Conservation (phyloP, 106 monocot species). For the Acorus gramineus region DNA sequence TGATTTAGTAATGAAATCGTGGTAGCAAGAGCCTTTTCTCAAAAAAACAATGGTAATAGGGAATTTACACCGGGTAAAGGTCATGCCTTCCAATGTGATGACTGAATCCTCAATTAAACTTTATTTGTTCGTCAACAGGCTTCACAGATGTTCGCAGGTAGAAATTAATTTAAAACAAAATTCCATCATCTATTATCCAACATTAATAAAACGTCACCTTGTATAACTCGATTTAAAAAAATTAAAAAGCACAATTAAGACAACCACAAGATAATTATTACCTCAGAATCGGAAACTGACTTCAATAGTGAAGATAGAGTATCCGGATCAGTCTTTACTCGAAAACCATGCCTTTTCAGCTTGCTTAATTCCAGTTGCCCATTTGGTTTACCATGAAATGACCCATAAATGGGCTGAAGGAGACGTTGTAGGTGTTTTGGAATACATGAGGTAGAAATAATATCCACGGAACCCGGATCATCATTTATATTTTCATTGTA, state of each 20-base stretch:
- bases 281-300: constrained; percentile 72
- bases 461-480: constrained; percentile 83
- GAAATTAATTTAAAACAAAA: too few species aligned
- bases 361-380: constrained; percentile 2
- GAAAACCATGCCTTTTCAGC: constrained; percentile 57
- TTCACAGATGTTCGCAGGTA: too few species aligned
- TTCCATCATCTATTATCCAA: too few species aligned
- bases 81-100: too few species aligned
- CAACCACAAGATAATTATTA: constrained; percentile 12
- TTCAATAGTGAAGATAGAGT: constrained; percentile 59
- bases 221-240: too few species aligned
- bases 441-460: constrained; percentile 72
- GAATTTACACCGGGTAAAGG: too few species aligned
- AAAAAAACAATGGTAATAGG: too few species aligned
- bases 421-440: constrained; percentile 55
- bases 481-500: constrained; percentile 91
- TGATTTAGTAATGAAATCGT: too few species aligned
- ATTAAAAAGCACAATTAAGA: neutral
- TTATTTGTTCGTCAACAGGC: too few species aligned
- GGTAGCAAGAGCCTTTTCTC: too few species aligned
- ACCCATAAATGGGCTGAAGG: constrained; percentile 39
- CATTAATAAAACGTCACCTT: too few species aligned
- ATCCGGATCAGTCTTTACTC: constrained; percentile 56
- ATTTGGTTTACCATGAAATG: neutral
- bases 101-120: too few species aligned